Base-by-base conservation (phyloP, 148 eudicot species). In the Silene latifolia region DNA sequence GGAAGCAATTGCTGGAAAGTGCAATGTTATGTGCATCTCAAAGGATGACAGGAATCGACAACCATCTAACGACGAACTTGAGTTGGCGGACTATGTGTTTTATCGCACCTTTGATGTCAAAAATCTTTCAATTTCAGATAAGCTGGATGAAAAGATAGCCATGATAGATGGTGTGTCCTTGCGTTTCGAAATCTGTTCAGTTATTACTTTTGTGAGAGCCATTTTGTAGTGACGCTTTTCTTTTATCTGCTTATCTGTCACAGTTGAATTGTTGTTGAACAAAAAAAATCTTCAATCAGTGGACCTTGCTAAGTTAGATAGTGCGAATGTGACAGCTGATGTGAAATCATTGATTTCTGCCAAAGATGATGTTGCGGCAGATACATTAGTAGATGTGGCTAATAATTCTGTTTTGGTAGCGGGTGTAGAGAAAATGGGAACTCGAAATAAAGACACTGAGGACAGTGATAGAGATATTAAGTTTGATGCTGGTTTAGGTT, bases 1-100 rank as follows among this genome's bases (percentile, higher is more conserved):
- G 97, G 95, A 87, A 83, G 89, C 91, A 51, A 87, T 92, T 74
- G 86, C 88, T 53, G 96, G 91, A 17, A 89, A 88, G 78, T 86
- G 93, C 85, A 88, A 85, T 83, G 88, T 90, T 82, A 79, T 92
- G 47, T 90, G 97, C 87, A 83, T 76, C 64, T 90, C 91, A 19
- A 85, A 82, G 85, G 93, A 92, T 79, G 76, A 59, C 62, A 84
- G 91, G 78, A 92, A 90, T 69, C 84, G 82, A 54, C 89, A 85
- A 79, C 97, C 97, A 64, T 86, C 91, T 19, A 74, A 3, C n/a
- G 80, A 85, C 76, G 91, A 92, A 74, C 70, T 88, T 73, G 61
- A 82, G 72, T 62, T 69, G 86, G 90, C 93, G 15, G 86, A 92
- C 66, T 80, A 77, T 79, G 66, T 92, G 64, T 92, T 92, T 81